Evolutionary conservation across 352 stramenopile genomes (phyloP).

Genomic region (Nothophytophthora sp.): DNA sequence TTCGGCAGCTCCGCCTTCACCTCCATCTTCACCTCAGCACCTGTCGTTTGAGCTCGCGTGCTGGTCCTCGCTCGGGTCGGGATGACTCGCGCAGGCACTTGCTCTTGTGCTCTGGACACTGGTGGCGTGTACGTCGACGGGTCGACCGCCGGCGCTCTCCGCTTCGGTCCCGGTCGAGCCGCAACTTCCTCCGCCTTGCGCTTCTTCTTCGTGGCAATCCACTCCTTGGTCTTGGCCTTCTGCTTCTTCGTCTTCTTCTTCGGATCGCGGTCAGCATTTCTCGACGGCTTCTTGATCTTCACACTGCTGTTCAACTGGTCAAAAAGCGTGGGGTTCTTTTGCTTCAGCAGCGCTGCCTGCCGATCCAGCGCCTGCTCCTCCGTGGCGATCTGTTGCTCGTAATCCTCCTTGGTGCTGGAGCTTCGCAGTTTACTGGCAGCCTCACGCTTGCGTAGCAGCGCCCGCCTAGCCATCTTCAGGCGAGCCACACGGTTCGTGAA

Average conservation of each 20-base stretch:
- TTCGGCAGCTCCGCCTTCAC: conserved; percentile 17
- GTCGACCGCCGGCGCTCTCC: conserved; percentile 13
- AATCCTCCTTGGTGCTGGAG: conserved; percentile 28
- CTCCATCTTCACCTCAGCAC: conserved; percentile 14
- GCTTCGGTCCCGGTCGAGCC: conserved; percentile 13
- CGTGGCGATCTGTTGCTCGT: conserved; percentile 29
- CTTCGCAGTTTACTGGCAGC: conserved; percentile 21
- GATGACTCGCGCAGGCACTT: conserved; percentile 7
- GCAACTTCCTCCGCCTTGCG: conserved; percentile 2
- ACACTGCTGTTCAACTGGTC: conserved; percentile 17
- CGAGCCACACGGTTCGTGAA: conserved; percentile 27
- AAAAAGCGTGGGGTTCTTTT: conserved; percentile 9
- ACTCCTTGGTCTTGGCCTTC: not conserved
- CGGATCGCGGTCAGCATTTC: conserved; percentile 3
- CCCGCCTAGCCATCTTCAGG: conserved; percentile 18
- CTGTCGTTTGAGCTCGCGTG: conserved; percentile 1
- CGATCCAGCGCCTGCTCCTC: conserved; percentile 21
- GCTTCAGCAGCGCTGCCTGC: conserved; percentile 15
- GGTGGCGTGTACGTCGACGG: conserved; percentile 14
- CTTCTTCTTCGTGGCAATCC: conserved; percentile 3
- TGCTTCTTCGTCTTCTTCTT: conserved; percentile 7
- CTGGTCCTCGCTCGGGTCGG: conserved; percentile 14
- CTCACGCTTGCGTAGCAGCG: conserved; percentile 20
- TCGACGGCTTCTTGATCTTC: conserved; percentile 21
- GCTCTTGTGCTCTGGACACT: conserved; percentile 1